Evolutionary conservation across 805 yeast genomes (phyloP).

Genomic region (Scheffersomyces lignosus): DNA sequence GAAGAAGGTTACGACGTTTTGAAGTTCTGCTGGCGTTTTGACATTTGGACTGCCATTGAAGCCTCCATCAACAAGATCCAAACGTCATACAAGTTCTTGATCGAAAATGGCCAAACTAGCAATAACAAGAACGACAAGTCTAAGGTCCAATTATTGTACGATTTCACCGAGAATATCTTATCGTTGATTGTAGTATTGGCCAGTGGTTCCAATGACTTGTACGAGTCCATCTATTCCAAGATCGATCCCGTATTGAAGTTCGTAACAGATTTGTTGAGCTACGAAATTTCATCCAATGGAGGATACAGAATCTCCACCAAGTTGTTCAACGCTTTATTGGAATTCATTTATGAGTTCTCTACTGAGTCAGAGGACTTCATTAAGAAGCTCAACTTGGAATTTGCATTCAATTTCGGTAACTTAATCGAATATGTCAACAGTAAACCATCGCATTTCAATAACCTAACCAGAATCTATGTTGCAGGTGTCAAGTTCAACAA

Average conservation of each 20-base stretch:
- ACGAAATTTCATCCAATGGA: slow-evolving; percentile 19
- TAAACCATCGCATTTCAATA: slow-evolving; percentile 12
- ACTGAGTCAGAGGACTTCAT: slow-evolving; percentile 59
- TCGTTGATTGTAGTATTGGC: slow-evolving; percentile 68
- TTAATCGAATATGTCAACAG: slow-evolving; percentile 15
- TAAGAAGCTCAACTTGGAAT: slow-evolving; percentile 19
- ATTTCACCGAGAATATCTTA: slow-evolving; percentile 69
- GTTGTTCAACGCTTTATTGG: slow-evolving; percentile 54
- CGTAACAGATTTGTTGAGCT: slow-evolving; percentile 35
- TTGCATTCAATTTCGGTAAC: slow-evolving; percentile 15
- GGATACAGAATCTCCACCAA: slow-evolving; percentile 38
- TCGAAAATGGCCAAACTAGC: slow-evolving; percentile 19
- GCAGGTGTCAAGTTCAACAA: slow-evolving; percentile 46
- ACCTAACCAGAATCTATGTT: slow-evolving; percentile 33
- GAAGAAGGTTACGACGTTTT: slow-evolving; percentile 89
- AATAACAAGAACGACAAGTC: slow-evolving; percentile 35
- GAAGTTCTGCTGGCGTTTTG: slow-evolving; percentile 71
- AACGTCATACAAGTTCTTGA: slow-evolving; percentile 46
- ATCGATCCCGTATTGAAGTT: slow-evolving; percentile 40
- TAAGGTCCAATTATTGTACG: slow-evolving; percentile 53
- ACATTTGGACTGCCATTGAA: slow-evolving; percentile 66
- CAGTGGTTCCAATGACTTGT: slow-evolving; percentile 55
- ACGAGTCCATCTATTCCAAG: slow-evolving; percentile 46
- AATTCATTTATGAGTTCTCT: slow-evolving; percentile 59
- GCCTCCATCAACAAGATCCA: slow-evolving; percentile 51